Evolutionary conservation across 768 basidiomycete genomes (phyloP).

Genomic region (Galerina marginata): DNA sequence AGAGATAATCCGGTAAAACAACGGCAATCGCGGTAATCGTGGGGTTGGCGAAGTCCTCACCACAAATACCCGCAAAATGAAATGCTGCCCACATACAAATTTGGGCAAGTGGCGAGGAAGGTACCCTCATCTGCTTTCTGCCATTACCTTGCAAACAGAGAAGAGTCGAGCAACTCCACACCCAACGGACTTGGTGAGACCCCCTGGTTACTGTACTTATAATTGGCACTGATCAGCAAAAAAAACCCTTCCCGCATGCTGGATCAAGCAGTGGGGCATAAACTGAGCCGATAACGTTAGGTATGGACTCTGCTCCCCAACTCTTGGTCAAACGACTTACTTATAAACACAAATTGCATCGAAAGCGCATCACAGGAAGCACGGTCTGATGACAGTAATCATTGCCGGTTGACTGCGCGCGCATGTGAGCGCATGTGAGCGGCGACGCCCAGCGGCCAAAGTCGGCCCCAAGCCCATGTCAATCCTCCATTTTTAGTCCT

Average conservation of each 20-base stretch:
- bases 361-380: too few relatives aligned
- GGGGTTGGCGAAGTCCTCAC: not conserved
- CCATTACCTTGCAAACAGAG: not conserved
- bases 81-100: not conserved
- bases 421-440: not conserved
- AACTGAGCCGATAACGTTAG: not conserved
- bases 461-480: not conserved
- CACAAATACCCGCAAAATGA: not conserved
- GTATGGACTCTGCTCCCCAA: too few relatives aligned
- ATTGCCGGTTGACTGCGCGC: too few relatives aligned
- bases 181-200: not conserved
- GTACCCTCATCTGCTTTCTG: not conserved
- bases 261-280: not conserved
- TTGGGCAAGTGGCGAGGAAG: not conserved
- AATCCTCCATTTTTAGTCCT: not conserved
- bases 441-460: not conserved
- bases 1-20: not conserved
- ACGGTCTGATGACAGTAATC: too few relatives aligned
- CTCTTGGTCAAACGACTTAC: too few relatives aligned
- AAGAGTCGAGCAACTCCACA: not conserved
- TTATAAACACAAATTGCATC: too few relatives aligned
- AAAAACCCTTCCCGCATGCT: too few relatives aligned
- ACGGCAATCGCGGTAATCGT: constrained; percentile 3
- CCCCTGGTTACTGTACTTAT: not conserved
- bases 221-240: not conserved